These are phyloP conservation scores for Talaromyces proteolyticus DNA, from an alignment of 495 filamentous ascomycete species.

Conservation along the genomic window DNA sequence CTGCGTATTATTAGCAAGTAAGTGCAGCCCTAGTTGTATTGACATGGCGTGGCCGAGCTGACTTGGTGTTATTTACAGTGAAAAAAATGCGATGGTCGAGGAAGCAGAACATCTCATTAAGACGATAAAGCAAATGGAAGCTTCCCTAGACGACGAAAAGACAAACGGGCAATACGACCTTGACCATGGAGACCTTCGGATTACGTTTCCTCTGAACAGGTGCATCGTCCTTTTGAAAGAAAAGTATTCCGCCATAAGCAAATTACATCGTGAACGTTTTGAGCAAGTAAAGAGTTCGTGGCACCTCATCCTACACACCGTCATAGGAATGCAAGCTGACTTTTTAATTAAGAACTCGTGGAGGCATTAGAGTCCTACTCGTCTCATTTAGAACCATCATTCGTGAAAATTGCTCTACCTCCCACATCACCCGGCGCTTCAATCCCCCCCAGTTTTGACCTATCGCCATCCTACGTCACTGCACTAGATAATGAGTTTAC, in stretches of 20 bases:
- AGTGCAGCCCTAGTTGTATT: conserved; percentile 10
- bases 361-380: conserved; percentile 93
- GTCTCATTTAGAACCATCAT: conserved; percentile 82
- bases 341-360: conserved; percentile 62
- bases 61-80: conserved; percentile 37
- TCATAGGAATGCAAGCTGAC: conserved; percentile 23
- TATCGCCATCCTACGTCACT: conserved; percentile 82
- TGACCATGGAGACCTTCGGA: conserved; percentile 58
- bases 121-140: conserved; percentile 86
- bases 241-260: conserved; percentile 72
- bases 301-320: not conserved
- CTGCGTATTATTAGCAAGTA: conserved; percentile 68
- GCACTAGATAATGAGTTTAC: conserved; percentile 86
- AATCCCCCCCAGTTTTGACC: conserved; percentile 76
- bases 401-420: conserved; percentile 74
- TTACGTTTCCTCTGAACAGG: conserved; percentile 73
- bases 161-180: conserved; percentile 53
- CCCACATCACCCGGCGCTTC: conserved; percentile 69
- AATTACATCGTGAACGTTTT: conserved; percentile 80
- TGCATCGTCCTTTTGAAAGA: conserved; percentile 78
- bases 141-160: conserved; percentile 73
- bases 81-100: conserved; percentile 82
- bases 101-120: conserved; percentile 83
- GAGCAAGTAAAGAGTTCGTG: conserved; percentile 90
- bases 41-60: not conserved